Base-by-base conservation (phyloP, 2,329 filamentous ascomycete genomes). In the Orbilia brochopaga region DNA sequence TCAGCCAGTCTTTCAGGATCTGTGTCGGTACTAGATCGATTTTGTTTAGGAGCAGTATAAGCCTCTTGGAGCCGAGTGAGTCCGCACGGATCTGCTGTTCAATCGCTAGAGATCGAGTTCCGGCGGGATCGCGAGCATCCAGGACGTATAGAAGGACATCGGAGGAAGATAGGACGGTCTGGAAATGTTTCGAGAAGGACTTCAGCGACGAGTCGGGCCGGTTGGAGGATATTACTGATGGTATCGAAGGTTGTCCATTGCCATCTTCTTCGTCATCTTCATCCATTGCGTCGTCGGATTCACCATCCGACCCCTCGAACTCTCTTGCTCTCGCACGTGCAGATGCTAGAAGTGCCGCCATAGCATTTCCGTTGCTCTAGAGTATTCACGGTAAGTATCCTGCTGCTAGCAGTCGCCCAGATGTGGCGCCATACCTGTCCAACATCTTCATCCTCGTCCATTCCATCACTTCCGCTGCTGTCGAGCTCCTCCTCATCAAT, bases 121-220 rank as follows among this genome's bases (percentile, higher is more conserved):
- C 91, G 79, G 95, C 90, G 0, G 92, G 92, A 77, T 97, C 92
- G 76, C 92, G 87, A 60, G 93, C 92, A 78, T 97, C 92, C 65
- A 97, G 86, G 56, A 97, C 91, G 80, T 97, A 97, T 58, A 97
- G 86, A 37, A 97, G 85, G 27, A 97, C 92, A 78, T 97, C 92
- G 55, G 92, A 90, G 74, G 90, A 86, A 73, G 95, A 90, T 35
- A 96, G 87, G 15, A 97, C 92, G 78, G 91, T 86, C 83, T 96
- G 96, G 85, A 96, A 97, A 76, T 95, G 87, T 83, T 96, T 96
- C 84, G 96, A 92, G 80, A 93, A 96, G 61, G 91, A 90, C 80
- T 88, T 91, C 77, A 92, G 86, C 58, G 92, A 96, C 52, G 84
- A 85, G 73, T 89, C 87, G 77, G 77, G 76, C 79, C 80, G 76